Evolutionary conservation across 75 land plant species (phyloP), one percentile per base, ranked within the genome.

Genomic region (Azolla pinnata): DNA sequence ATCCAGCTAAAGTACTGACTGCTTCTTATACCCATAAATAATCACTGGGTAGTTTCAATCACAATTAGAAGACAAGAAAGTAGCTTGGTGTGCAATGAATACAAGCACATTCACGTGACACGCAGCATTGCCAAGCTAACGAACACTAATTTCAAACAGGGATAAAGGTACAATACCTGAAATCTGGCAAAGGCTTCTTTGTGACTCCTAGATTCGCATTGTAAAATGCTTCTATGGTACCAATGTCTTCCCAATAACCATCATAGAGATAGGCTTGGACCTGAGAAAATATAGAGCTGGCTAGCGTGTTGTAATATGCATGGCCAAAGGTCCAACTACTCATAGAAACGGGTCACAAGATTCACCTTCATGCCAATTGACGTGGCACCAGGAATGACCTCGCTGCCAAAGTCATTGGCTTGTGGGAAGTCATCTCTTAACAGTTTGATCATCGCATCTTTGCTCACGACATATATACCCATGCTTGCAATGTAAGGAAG

Each of bases 301-400:
- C n/a, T n/a, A n/a, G n/a, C n/a, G n/a, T n/a, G n/a, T n/a, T n/a
- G n/a, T n/a, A n/a, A n/a, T n/a, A n/a, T n/a, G n/a, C n/a, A n/a
- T n/a, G n/a, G n/a, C n/a, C n/a, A n/a, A n/a, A n/a, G n/a, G n/a
- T n/a, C n/a, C n/a, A n/a, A n/a, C n/a, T n/a, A n/a, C n/a, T n/a
- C n/a, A n/a, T n/a, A n/a, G n/a, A n/a, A n/a, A n/a, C n/a, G n/a
- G n/a, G n/a, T n/a, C 42, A 8, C 12, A 38, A 38, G 14, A 38
- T 64, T 40, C 29, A 88, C 95, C 78, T 67, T 83, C 87, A 86
- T 68, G 38, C 87, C 90, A 16, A 72, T 38, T 5, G 79, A 72
- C 33, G 81, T 81, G 18, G 96, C 96, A 46, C 83, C 83, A 58
- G 86, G 87, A 18, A 90, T 83, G 10, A 90, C 82, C 68, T 90